phyloP scores from a whole-genome alignment of 2,329 filamentous ascomycete species.

The Microdochium nivale region DNA sequence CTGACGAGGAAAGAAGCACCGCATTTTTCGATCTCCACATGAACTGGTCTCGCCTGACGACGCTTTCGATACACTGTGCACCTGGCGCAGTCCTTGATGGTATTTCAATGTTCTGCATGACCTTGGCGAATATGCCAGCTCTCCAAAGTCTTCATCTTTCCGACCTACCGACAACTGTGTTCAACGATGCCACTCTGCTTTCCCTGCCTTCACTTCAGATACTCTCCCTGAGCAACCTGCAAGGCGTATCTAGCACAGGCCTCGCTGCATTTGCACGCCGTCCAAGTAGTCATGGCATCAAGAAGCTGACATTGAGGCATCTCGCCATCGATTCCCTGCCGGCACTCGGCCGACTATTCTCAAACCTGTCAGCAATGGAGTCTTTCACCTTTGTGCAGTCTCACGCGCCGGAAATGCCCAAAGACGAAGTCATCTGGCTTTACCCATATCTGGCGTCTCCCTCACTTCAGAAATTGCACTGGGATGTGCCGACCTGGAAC shows the following conservation, averaged over 20 bases:
- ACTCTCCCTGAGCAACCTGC: conserved; percentile 45
- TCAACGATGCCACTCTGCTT: conserved; percentile 47
- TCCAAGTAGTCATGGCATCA: conserved; percentile 33
- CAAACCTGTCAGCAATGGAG: conserved; percentile 39
- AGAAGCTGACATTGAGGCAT: conserved; percentile 45
- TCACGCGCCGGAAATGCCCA: conserved; percentile 43
- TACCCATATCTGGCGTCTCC: conserved; percentile 54
- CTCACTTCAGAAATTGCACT: conserved; percentile 47
- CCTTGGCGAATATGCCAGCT: conserved; percentile 40
- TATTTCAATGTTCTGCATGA: conserved; percentile 39
- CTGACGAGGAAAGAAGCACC: conserved; percentile 31
- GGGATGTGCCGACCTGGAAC: conserved; percentile 51
- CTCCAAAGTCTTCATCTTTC: conserved; percentile 53
- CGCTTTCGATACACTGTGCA: conserved; percentile 49
- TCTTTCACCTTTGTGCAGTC: conserved; percentile 47
- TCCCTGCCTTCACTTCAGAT: conserved; percentile 45
- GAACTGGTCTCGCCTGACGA: conserved; percentile 46
- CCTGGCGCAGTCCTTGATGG: conserved; percentile 46
- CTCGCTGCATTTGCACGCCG: conserved; percentile 48
- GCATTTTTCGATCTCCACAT: conserved; percentile 42
- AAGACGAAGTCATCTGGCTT: conserved; percentile 49
- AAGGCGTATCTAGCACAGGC: conserved; percentile 46
- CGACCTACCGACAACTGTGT: conserved; percentile 43
- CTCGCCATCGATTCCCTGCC: conserved; percentile 47
- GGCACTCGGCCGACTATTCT: conserved; percentile 49